Evolutionary conservation across 805 yeast genomes (phyloP), one percentile per base, ranked within the genome.

Genomic region (Yarrowia divulgata): DNA sequence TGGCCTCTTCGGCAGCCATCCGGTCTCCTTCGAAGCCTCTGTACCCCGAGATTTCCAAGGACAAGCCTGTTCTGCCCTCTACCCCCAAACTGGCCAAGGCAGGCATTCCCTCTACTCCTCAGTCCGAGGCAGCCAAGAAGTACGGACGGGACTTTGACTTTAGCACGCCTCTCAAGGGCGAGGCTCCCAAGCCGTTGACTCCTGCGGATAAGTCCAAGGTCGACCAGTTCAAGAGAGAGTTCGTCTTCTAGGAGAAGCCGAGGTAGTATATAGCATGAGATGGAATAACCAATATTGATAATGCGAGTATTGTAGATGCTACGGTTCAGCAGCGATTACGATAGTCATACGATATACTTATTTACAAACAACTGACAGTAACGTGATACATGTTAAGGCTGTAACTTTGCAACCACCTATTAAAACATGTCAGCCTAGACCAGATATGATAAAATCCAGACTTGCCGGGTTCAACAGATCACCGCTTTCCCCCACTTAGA

Each of bases 1-100:
- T 60, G 52, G 66, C 66, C 2, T 60, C 66, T 12, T 60, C 66
- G 6, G 66, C 68, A 0, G 46, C 57, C 32, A 40, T 39, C 8
- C n/a, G 55, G 10, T 63, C 68, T 6, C 68, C 68, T n/a, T 63
- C 68, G 13, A 63, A 63, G 40, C 68, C 68, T 5, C 68, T 63
- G 39, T 63, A 63, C 23, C 68, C 68, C 18, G 55, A 48, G 32
- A 48, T 63, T 39, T 12, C 57, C 48, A 48, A 48, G 48, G 54
- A 60, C 8, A 45, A 60, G 48, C 48, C 50, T 8, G 34, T 52
- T 4, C 12, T 49, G 19, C 68, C 68, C 6, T 37, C 68, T 3
- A 49, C 55, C 10, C 57, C 68, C 12, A 60, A 34, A 8, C 35
- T 60, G 52, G 66, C 66, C 34, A 60, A 60, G 52, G 52, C 66